Evolutionary conservation across 345 rosid genomes (phyloP).

Genomic region (Physaria fendleri): DNA sequence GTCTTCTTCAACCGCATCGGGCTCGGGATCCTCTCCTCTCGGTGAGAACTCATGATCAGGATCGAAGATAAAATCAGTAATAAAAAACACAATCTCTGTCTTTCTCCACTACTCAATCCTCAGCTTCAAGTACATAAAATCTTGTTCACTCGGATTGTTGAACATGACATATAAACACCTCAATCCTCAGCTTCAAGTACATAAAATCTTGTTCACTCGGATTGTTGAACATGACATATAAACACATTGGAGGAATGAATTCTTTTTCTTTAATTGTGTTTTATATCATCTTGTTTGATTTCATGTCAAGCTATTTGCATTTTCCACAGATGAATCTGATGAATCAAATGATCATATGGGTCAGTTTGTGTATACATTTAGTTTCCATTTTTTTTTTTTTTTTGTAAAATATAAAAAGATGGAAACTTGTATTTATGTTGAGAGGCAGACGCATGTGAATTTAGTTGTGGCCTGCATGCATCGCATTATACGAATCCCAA

Average conservation of each 20-base stretch:
- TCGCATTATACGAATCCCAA: neutral
- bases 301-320: neutral
- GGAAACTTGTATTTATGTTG: neutral
- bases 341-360: neutral
- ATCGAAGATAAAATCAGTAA: neutral
- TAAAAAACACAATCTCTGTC: neutral
- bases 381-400: neutral
- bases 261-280: neutral
- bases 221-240: conserved; percentile 6
- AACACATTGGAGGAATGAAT: neutral
- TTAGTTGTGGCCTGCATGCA: conserved; percentile 1
- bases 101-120: neutral
- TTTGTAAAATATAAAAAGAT: neutral
- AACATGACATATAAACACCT: neutral
- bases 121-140: conserved; percentile 17
- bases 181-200: conserved; percentile 12
- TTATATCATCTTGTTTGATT: neutral
- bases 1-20: conserved; percentile 24
- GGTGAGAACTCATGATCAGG: conserved; percentile 35
- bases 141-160: conserved; percentile 8
- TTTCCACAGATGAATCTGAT: conserved; percentile 3
- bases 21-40: conserved; percentile 33
- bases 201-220: conserved; percentile 12
- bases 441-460: neutral
- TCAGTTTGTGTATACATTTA: neutral